phyloP scores from a whole-genome alignment of 2,329 filamentous ascomycete genomes.

The Penicillium sp. region DNA sequence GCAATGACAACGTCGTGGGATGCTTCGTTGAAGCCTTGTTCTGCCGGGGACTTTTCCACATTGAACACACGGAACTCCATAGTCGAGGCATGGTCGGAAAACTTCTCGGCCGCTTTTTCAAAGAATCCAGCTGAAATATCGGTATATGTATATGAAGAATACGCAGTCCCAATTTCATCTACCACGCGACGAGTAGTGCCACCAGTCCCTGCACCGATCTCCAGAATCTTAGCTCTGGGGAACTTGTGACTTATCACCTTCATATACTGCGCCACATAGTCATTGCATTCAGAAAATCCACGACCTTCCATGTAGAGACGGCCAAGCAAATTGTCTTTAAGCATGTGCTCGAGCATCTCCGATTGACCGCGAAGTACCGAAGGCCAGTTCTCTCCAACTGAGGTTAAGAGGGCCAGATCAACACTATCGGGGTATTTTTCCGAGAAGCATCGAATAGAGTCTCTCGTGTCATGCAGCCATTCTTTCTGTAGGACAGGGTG shows the following conservation, averaged over 20 bases:
- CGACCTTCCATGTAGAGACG: neutral
- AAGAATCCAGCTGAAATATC: slow-evolving; percentile 52
- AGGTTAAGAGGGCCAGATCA: neutral
- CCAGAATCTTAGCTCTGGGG: neutral
- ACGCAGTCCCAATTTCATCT: slow-evolving; percentile 28
- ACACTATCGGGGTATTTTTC: neutral
- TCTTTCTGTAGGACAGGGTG: neutral
- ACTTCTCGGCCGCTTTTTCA: slow-evolving; percentile 32
- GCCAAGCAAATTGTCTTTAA: neutral
- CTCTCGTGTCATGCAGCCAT: neutral
- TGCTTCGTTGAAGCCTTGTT: slow-evolving; percentile 39
- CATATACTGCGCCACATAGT: neutral
- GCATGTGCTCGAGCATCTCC: neutral
- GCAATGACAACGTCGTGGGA: slow-evolving; percentile 42
- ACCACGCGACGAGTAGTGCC: slow-evolving; percentile 33
- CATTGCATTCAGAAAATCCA: neutral
- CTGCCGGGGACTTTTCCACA: slow-evolving; percentile 31
- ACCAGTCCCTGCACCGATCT: neutral
- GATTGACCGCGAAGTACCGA: neutral
- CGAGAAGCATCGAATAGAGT: too few relatives aligned
- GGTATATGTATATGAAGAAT: slow-evolving; percentile 49
- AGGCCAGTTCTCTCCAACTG: neutral
- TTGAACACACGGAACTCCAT: slow-evolving; percentile 34
- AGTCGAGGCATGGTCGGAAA: slow-evolving; percentile 17
- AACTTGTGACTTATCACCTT: neutral